These are phyloP conservation scores for Panicum miliaceum DNA, from an alignment of 176 grass and related monocot species.

Conservation along the genomic window DNA sequence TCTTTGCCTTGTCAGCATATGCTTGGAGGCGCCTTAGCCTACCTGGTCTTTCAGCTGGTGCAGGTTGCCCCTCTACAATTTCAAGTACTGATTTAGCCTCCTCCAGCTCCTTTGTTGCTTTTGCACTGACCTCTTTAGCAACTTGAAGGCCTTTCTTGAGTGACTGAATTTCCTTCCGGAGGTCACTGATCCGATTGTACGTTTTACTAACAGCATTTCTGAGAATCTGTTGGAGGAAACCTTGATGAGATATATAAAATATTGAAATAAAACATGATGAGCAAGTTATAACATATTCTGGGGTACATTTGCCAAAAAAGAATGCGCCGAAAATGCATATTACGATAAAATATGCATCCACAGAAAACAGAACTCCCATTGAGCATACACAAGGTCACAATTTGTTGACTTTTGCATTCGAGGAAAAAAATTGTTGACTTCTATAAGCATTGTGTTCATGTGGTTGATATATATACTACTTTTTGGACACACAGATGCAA, in stretches of 20 bases:
- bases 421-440: neutral
- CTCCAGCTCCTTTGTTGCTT: conserved; percentile 63
- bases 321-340: conserved; percentile 23
- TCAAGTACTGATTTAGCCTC: conserved; percentile 73
- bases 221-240: conserved; percentile 69
- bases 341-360: conserved; percentile 19
- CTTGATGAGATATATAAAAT: conserved; percentile 32
- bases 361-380: conserved; percentile 16
- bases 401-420: neutral
- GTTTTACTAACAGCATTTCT: conserved; percentile 97
- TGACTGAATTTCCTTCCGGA: conserved; percentile 85
- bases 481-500: neutral
- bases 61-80: conserved; percentile 72
- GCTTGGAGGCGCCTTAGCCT: conserved; percentile 80
- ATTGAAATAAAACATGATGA: conserved; percentile 2
- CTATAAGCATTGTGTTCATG: conserved; percentile 12
- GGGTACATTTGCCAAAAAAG: conserved; percentile 4
- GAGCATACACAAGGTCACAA: neutral
- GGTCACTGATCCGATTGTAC: conserved; percentile 85
- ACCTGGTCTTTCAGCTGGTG: conserved; percentile 70
- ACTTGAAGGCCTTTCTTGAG: conserved; percentile 67
- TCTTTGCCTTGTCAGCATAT: conserved; percentile 67
- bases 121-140: conserved; percentile 68
- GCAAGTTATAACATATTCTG: neutral
- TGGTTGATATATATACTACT: conserved; percentile 16